Conservation (phyloP, 495 filamentous ascomycete species). For the Aspergillus asperescens region DNA sequence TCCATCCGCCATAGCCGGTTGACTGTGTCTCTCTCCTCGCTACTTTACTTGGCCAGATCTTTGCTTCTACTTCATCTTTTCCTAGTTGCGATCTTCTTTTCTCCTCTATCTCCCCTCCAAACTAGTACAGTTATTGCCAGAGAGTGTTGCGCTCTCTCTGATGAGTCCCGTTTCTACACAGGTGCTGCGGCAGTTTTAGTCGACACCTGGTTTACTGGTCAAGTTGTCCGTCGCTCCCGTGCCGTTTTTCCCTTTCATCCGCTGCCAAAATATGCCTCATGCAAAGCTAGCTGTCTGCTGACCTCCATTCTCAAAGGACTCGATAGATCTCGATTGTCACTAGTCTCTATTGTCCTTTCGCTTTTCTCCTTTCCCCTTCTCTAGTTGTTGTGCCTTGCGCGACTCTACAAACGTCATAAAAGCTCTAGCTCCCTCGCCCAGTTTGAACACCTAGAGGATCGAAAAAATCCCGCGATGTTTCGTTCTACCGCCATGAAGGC, state of each 20-base stretch:
- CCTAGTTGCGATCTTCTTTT: slow-evolving; percentile 7
- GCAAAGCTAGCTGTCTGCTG: slow-evolving; percentile 27
- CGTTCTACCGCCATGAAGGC: slow-evolving; percentile 43
- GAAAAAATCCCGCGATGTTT: slow-evolving; percentile 42
- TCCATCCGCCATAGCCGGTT: slow-evolving; percentile 23
- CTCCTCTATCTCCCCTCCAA: slow-evolving; percentile 14
- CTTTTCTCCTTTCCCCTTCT: not conserved
- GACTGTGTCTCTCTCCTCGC: slow-evolving; percentile 15
- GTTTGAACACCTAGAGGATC: slow-evolving; percentile 11
- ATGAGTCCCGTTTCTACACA: slow-evolving; percentile 41
- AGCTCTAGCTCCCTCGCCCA: slow-evolving; percentile 1
- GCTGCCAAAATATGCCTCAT: slow-evolving; percentile 28
- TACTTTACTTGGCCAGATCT: not conserved
- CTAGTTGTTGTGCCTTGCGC: not conserved
- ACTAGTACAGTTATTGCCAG: slow-evolving; percentile 13
- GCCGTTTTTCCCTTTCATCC: slow-evolving; percentile 31
- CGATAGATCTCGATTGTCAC: not conserved
- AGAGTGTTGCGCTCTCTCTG: slow-evolving; percentile 40
- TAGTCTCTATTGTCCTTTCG: not conserved
- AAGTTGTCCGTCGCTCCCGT: slow-evolving; percentile 17
- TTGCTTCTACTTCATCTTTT: slow-evolving; percentile 4
- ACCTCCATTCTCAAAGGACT: slow-evolving; percentile 6
- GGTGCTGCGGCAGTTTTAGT: slow-evolving; percentile 46
- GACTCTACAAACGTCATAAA: slow-evolving; percentile 8
- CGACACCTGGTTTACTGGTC: slow-evolving; percentile 37